Base-by-base conservation (phyloP, 164 flowering plant species). In the Nymphaea thermarum region DNA sequence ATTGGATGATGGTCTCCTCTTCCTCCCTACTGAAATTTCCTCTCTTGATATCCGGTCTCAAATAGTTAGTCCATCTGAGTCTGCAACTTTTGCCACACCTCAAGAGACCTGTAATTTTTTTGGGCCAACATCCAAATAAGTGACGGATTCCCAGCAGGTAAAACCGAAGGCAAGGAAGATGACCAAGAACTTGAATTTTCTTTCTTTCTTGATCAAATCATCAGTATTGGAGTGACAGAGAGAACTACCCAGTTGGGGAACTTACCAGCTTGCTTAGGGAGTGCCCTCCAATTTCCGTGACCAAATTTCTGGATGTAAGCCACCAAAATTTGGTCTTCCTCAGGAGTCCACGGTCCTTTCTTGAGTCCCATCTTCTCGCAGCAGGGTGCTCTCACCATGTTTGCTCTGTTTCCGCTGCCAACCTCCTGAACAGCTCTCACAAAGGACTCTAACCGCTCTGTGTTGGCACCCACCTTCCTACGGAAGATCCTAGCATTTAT, bases 321-420 rank as follows among this genome's bases (percentile, higher is more conserved):
- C 64, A 80, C 67, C 62, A 88, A 73, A 3, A 77, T 72, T 44
- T 76, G 82, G 74, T 88, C 93, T 76, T 88, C 94, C 70, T 88
- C 89, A 14, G 79, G 72, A 12, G 87, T 75, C 94, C 91, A 87
- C 12, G 91, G 91, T 12, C 91, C 91, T 66, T 77, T 87, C 84
- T 81, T 87, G 79, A 87, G 67, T 44, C 91, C 91, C 86, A 83
- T 81, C 76, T 84, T 82, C 81, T 86, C 86, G 71, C 88, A 84
- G 71, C 87, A 84, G 3, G 93, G 90, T 73, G 85, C 84, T 78
- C 90, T 81, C 71, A 47, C 86, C 87, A 87, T 87, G 66, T 71
- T 80, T 51, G 55, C 55, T 14, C 2, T 51, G 12, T 51, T 51
- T 51, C 12, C 57, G 14, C 15, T 51, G 57, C 57, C 14, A 51